phyloP scores from a whole-genome alignment of 1,139 yeast species.

The Oligophagozyma castellii region DNA sequence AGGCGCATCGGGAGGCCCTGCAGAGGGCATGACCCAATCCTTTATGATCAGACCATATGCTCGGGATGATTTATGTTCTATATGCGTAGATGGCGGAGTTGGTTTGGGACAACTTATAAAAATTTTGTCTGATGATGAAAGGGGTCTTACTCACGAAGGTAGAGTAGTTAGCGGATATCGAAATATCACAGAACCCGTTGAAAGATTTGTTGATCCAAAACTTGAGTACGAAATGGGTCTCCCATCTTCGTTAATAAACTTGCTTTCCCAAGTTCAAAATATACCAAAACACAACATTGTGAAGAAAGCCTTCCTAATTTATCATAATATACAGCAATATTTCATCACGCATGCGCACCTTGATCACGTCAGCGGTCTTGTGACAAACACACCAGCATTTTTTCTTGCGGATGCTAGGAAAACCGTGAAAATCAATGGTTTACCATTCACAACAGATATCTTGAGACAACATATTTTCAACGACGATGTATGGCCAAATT shows the following conservation, averaged over 20 bases:
- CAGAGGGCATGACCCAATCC: constrained; percentile 54
- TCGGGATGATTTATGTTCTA: constrained; percentile 28
- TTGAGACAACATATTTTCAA: constrained; percentile 51
- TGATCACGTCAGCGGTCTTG: constrained; percentile 62
- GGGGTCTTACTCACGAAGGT: too few species aligned
- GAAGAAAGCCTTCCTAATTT: constrained; percentile 9
- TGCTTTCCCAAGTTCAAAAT: too few species aligned
- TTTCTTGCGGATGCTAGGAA: constrained; percentile 14
- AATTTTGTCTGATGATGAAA: constrained; percentile 1
- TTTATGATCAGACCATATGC: constrained; percentile 46
- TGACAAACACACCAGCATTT: constrained; percentile 58
- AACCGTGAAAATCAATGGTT: constrained; percentile 38
- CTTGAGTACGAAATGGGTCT: constrained; percentile 6
- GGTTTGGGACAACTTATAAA: constrained; percentile 36
- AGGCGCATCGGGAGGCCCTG: constrained; percentile 73
- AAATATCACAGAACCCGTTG: constrained; percentile 8
- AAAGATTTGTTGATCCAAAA: constrained; percentile 5
- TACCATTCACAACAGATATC: constrained; percentile 37
- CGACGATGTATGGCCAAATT: constrained; percentile 68
- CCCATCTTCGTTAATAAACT: constrained; percentile 3
- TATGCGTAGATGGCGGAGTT: constrained; percentile 71
- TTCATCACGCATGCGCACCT: constrained; percentile 74
- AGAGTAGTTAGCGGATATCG: constrained; percentile 4
- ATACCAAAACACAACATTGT: background rate
- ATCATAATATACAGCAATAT: constrained; percentile 26